These are phyloP conservation scores for Alternaria sp. DNA, from an alignment of 2,329 filamentous ascomycete genomes.

Conservation along the genomic window DNA sequence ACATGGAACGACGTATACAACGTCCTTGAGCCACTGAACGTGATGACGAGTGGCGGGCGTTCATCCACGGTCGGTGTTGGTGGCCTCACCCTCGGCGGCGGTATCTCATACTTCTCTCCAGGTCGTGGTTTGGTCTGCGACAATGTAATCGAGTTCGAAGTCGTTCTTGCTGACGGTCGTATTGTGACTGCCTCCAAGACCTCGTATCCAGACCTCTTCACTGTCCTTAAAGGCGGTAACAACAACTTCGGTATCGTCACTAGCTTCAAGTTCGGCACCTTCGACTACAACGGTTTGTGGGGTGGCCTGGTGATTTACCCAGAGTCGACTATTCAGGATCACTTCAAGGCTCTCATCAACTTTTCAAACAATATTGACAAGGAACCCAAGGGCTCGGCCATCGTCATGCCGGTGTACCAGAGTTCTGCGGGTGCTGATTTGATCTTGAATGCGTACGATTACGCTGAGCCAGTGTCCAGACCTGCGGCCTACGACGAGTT, in stretches of 20 bases:
- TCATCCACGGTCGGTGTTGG: conserved; percentile 37
- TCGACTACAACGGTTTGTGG: conserved; percentile 43
- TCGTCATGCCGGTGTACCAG: conserved; percentile 33
- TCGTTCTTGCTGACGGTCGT: conserved; percentile 46
- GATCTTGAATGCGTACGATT: conserved; percentile 36
- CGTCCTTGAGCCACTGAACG: conserved; percentile 33
- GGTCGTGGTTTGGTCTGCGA: conserved; percentile 44
- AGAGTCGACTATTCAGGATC: conserved; percentile 24
- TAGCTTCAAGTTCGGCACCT: conserved; percentile 34
- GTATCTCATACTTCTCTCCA: conserved; percentile 42
- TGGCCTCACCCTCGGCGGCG: conserved; percentile 40
- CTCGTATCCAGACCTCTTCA: conserved; percentile 40
- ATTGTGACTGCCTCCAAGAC: conserved; percentile 34
- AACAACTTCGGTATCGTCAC: conserved; percentile 52
- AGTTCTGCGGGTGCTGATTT: conserved; percentile 23
- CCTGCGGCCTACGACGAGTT: conserved; percentile 36
- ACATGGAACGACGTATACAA: conserved; percentile 40
- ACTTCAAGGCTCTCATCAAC: conserved; percentile 36
- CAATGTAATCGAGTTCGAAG: conserved; percentile 43
- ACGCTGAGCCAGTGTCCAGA: conserved; percentile 28
- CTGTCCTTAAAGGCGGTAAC: conserved; percentile 45
- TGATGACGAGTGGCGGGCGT: conserved; percentile 38
- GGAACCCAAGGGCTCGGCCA: conserved; percentile 28
- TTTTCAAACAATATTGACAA: conserved; percentile 32
- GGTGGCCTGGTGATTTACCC: conserved; percentile 45